phyloP scores from a whole-genome alignment of 2,329 filamentous ascomycete genomes.

The Aspergillus thermomutatus region DNA sequence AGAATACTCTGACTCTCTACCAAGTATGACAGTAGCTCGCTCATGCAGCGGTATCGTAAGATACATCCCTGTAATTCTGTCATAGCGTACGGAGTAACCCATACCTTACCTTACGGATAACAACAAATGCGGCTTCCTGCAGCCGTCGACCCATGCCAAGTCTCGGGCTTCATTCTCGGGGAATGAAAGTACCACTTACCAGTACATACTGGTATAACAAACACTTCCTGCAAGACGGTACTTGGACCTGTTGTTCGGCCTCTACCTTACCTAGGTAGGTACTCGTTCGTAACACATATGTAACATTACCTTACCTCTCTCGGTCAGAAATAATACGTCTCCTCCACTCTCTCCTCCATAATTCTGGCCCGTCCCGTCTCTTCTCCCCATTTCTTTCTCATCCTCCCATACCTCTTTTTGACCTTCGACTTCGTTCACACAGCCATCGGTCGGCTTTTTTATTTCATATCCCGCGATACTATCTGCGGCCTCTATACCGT shows the following conservation, averaged over 20 bases:
- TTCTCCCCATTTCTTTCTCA: not conserved
- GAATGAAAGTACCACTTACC: not conserved
- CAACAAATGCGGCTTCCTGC: not conserved
- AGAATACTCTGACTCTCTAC: too few relatives aligned
- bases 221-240: not conserved
- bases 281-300: not conserved
- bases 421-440: not conserved
- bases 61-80: not conserved
- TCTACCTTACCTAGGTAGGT: not conserved
- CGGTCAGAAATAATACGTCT: too few relatives aligned
- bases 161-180: slow-evolving; percentile 8
- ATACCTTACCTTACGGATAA: too few relatives aligned
- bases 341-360: not conserved
- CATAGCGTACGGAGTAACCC: too few relatives aligned
- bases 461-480: not conserved
- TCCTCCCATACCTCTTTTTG: slow-evolving; percentile 1
- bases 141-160: slow-evolving; percentile 2
- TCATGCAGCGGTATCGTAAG: not conserved
- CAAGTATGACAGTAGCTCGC: not conserved
- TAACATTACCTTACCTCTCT: not conserved
- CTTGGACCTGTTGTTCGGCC: not conserved
- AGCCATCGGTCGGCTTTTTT: not conserved
- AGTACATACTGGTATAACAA: not conserved
- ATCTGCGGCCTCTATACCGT: not conserved
- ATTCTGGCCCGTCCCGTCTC: not conserved